These are phyloP conservation scores for Euphorbia pulcherrima DNA, from an alignment of 345 rosid genomes.

Conservation along the genomic window DNA sequence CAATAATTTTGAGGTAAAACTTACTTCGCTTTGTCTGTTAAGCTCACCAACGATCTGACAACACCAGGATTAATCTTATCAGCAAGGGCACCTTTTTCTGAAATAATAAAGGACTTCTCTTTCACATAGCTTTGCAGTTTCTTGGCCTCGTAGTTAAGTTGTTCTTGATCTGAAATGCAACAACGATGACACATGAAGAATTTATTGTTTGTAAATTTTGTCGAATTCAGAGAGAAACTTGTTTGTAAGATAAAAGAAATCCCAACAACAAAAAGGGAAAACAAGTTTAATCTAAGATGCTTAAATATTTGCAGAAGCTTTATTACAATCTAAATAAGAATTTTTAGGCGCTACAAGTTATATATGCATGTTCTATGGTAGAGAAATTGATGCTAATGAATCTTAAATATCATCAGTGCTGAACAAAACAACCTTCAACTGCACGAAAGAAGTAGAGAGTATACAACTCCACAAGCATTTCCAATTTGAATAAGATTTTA, in stretches of 20 bases:
- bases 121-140: conserved; percentile 69
- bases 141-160: conserved; percentile 57
- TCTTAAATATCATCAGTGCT: background rate
- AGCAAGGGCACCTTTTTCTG: conserved; percentile 71
- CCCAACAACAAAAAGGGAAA: background rate
- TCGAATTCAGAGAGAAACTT: background rate
- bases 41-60: conserved; percentile 48
- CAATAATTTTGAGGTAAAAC: conserved; percentile 16
- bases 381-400: background rate
- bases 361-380: background rate
- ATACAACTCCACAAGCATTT: background rate
- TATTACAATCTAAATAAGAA: background rate
- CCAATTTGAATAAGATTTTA: background rate
- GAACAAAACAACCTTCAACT: background rate
- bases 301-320: background rate
- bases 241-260: background rate
- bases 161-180: conserved; percentile 41
- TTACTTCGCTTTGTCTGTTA: conserved; percentile 54
- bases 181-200: conserved; percentile 1
- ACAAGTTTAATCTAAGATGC: background rate
- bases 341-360: background rate
- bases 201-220: background rate
- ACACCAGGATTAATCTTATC: conserved; percentile 64
- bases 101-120: conserved; percentile 56
- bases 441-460: no score